These are phyloP conservation scores for Eucommia ulmoides DNA, from an alignment of 257 asterid species.

Conservation along the genomic window DNA sequence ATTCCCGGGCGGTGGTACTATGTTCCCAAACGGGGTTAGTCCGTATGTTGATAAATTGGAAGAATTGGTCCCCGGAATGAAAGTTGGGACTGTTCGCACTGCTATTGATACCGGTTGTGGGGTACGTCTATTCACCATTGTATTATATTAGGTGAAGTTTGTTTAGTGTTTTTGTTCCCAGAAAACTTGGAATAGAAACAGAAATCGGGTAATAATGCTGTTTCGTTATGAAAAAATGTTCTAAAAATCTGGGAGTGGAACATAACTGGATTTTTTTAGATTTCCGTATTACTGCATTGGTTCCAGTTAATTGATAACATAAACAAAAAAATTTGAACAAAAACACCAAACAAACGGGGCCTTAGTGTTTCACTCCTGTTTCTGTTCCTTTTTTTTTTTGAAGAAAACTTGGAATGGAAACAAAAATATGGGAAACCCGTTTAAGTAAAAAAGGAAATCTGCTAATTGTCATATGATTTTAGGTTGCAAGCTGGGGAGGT, in stretches of 20 bases:
- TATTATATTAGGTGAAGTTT: neutral
- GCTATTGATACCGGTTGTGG: constrained; percentile 99
- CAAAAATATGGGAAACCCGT: too few species aligned
- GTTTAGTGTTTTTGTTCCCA: constrained; percentile 2
- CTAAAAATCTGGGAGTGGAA: neutral
- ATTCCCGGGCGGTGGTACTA: constrained; percentile 98
- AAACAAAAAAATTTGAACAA: neutral
- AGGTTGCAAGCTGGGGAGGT: constrained; percentile 38
- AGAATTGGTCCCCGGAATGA: constrained; percentile 81
- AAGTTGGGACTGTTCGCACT: constrained; percentile 76
- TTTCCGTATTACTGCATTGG: neutral
- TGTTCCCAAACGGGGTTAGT: constrained; percentile 94
- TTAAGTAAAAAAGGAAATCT: neutral
- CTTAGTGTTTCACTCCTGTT: neutral
- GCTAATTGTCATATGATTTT: neutral
- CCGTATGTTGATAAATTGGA: constrained; percentile 75
- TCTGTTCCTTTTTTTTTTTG: neutral
- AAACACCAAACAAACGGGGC: neutral
- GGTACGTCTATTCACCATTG: constrained; percentile 38
- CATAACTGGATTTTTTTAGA: neutral
- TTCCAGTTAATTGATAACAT: neutral
- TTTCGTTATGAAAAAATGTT: neutral
- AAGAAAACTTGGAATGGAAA: too few species aligned
- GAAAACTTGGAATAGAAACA: neutral
- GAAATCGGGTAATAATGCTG: constrained; percentile 31